phyloP scores from a whole-genome alignment of 1,284 basidiomycete genomes.

The Sanguinoderma infundibulare region DNA sequence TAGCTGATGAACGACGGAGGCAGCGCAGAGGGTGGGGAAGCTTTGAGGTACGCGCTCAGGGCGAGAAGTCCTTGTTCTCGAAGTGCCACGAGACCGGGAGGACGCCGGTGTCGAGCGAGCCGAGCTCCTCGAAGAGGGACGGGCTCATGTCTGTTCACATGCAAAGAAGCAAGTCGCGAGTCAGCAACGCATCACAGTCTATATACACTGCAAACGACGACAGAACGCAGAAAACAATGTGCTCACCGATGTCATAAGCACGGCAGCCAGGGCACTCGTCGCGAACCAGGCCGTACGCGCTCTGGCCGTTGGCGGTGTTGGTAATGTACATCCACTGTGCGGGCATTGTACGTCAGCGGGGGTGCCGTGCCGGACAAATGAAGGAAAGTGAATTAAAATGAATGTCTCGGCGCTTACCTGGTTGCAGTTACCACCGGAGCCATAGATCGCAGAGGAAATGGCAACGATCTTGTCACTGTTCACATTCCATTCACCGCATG shows the following conservation, averaged over 20 bases:
- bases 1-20: not conserved
- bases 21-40: not conserved
- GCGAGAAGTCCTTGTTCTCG: constrained; percentile 30
- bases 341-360: not conserved
- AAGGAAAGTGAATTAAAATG: not conserved
- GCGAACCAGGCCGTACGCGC: constrained; percentile 35
- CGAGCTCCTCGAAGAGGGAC: constrained; percentile 34
- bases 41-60: constrained; percentile 14
- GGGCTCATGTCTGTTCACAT: constrained; percentile 34
- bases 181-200: constrained; percentile 6
- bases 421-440: constrained; percentile 42
- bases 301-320: constrained; percentile 39
- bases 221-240: not conserved
- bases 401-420: constrained; percentile 32
- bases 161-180: not conserved
- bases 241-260: constrained; percentile 39
- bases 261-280: constrained; percentile 43
- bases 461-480: constrained; percentile 44
- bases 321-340: constrained; percentile 36
- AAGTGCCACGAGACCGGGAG: constrained; percentile 35
- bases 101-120: constrained; percentile 33
- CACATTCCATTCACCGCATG: constrained; percentile 43
- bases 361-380: not conserved
- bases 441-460: constrained; percentile 40
- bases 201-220: not conserved